Evolutionary conservation across 2,329 filamentous ascomycete genomes (phyloP).

Genomic region (Alternaria ethzedia): DNA sequence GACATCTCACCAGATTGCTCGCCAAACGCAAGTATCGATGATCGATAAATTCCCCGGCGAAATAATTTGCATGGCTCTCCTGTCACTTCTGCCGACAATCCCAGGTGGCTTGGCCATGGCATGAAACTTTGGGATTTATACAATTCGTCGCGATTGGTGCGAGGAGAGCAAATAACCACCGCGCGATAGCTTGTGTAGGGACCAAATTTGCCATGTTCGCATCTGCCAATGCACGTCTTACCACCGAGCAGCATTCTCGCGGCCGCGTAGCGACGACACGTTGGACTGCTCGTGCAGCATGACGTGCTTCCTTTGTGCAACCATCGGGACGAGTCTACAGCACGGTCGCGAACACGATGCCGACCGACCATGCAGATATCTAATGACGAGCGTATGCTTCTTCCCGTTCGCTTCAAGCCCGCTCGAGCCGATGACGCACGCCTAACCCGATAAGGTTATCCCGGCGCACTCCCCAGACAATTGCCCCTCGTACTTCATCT

Average conservation of each 20-base stretch:
- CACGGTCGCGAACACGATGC: slow-evolving; percentile 12
- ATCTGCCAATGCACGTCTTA: neutral
- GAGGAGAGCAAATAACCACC: neutral
- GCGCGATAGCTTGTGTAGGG: neutral
- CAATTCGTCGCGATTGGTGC: neutral
- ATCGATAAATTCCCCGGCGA: neutral
- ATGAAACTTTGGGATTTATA: neutral
- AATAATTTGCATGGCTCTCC: neutral
- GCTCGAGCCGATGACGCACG: slow-evolving; percentile 7
- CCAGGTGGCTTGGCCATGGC: neutral
- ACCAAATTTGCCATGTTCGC: neutral
- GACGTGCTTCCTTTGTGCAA: slow-evolving; percentile 17
- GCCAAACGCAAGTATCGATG: neutral
- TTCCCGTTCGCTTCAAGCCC: slow-evolving; percentile 22
- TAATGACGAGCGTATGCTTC: slow-evolving; percentile 31
- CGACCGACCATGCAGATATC: slow-evolving; percentile 23
- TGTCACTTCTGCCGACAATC: neutral
- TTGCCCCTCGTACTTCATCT: slow-evolving; percentile 15
- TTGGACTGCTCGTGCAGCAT: slow-evolving; percentile 12
- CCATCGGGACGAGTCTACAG: slow-evolving; percentile 11
- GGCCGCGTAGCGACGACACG: neutral
- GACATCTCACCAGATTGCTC: neutral
- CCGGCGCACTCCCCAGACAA: slow-evolving; percentile 24
- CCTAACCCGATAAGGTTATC: slow-evolving; percentile 23
- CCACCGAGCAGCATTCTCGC: neutral